Evolutionary conservation across 1,139 yeast genomes (phyloP).

Genomic region (Scheffersomyces titani): DNA sequence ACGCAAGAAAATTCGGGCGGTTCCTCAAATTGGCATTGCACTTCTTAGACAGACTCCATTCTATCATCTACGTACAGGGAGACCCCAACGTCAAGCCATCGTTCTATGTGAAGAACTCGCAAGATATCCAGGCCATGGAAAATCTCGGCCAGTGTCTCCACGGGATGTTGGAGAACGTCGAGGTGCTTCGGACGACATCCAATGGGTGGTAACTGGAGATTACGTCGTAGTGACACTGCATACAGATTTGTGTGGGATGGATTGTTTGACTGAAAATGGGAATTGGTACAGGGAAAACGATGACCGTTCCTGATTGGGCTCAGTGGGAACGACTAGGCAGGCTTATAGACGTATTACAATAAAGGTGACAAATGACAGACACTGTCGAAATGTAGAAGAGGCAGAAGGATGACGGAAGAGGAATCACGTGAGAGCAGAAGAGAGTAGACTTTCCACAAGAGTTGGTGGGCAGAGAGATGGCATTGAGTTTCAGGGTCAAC

Average conservation of each 20-base stretch:
- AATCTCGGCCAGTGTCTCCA: slow-evolving; percentile 21
- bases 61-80: slow-evolving; percentile 11
- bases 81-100: slow-evolving; percentile 11
- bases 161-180: slow-evolving; percentile 17
- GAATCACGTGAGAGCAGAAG: not conserved
- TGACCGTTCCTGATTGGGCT: not conserved
- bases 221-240: not conserved
- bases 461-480: not conserved
- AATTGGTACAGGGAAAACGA: not conserved
- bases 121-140: slow-evolving; percentile 10
- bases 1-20: slow-evolving; percentile 26
- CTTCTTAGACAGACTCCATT: slow-evolving; percentile 33
- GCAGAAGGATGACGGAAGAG: not conserved
- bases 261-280: not conserved
- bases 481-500: not conserved
- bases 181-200: not conserved
- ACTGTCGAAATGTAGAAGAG: not conserved
- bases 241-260: not conserved
- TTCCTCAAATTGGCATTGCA: slow-evolving; percentile 22
- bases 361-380: not conserved
- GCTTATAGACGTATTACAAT: not conserved
- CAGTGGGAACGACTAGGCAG: not conserved
- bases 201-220: not conserved
- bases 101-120: slow-evolving; percentile 11
- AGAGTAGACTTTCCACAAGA: not conserved